Conservation (phyloP, 257 asterid species). For the Solanum appendiculatum region DNA sequence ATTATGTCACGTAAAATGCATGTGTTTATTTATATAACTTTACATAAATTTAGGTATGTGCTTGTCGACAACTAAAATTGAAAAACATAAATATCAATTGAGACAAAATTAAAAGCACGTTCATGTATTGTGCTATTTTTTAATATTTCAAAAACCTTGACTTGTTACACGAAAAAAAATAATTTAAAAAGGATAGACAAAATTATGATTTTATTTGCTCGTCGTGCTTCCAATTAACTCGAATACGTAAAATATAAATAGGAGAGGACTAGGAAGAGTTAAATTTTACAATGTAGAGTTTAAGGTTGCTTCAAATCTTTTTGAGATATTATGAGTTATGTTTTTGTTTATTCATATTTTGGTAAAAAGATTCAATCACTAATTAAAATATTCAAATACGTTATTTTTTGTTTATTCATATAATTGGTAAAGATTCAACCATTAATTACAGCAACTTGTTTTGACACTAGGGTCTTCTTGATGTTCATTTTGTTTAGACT, state of each 20-base stretch:
- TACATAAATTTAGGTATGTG: not conserved
- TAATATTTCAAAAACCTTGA: not conserved
- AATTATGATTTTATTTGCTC: not conserved
- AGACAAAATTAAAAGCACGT: not conserved
- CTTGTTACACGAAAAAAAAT: not conserved
- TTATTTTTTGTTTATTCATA: not conserved
- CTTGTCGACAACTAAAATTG: not conserved
- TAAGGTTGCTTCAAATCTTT: not conserved
- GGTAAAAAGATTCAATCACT: not conserved
- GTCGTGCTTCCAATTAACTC: not conserved
- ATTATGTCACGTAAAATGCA: not conserved
- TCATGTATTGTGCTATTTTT: not conserved
- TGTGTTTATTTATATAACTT: not conserved
- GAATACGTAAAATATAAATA: not conserved
- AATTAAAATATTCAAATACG: not conserved
- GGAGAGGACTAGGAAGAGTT: too few species aligned
- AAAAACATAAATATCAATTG: rapidly evolving
- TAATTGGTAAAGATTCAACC: not conserved
- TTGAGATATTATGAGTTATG: not conserved
- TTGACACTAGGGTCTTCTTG: not conserved
- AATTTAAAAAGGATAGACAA: not conserved
- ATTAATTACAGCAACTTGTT: not conserved
- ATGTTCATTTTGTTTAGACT: not conserved
- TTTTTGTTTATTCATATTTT: not conserved
- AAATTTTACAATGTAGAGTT: not conserved